A percentile compares a stretch with the other conserved stretches of the same genome.
phyloP scores from a whole-genome alignment of 1,284 basidiomycete species.

The Sporisorium exsertum region DNA sequence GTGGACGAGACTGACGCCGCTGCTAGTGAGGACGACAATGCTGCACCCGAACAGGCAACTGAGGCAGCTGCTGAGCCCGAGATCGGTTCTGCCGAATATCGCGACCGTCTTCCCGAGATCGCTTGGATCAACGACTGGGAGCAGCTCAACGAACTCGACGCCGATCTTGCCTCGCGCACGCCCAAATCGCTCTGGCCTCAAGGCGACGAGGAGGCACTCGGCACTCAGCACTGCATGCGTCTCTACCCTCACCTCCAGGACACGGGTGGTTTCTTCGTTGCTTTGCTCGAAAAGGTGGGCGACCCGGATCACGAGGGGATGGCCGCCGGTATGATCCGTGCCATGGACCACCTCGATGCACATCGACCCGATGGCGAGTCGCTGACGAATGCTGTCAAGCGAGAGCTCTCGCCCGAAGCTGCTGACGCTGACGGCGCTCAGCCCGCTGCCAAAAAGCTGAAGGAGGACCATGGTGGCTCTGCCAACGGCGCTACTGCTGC shows the following conservation, averaged over 20 bases:
- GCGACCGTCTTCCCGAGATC: conserved; percentile 54
- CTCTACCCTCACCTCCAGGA: conserved; percentile 93
- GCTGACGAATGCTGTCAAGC: conserved; percentile 28
- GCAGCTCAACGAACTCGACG: conserved; percentile 58
- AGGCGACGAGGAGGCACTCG: conserved; percentile 63
- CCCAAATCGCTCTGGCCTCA: conserved; percentile 65
- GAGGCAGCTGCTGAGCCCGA: conserved; percentile 30
- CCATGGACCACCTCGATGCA: conserved; percentile 57
- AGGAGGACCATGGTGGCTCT: conserved; percentile 30
- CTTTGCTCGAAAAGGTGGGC: conserved; percentile 78
- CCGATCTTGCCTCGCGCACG: conserved; percentile 56
- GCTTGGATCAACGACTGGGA: conserved; percentile 65
- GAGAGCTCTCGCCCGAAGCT: conserved; percentile 41
- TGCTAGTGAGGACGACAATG: conserved; percentile 5
- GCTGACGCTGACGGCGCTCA: conserved; percentile 35
- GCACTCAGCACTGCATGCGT: conserved; percentile 63
- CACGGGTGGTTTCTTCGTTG: conserved; percentile 97
- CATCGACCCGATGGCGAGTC: conserved; percentile 29
- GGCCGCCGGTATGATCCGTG: conserved; percentile 65
- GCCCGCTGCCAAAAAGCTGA: conserved; percentile 51
- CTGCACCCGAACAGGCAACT: conserved; percentile 8
- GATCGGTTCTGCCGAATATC: conserved; percentile 49
- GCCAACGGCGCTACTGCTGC: not conserved
- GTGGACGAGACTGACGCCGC: conserved; percentile 23
- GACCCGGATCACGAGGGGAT: conserved; percentile 59